Evolutionary conservation across 306 rosid species (phyloP), one percentile per base, ranked within the genome.

Genomic region (Clitoria ternatea): DNA sequence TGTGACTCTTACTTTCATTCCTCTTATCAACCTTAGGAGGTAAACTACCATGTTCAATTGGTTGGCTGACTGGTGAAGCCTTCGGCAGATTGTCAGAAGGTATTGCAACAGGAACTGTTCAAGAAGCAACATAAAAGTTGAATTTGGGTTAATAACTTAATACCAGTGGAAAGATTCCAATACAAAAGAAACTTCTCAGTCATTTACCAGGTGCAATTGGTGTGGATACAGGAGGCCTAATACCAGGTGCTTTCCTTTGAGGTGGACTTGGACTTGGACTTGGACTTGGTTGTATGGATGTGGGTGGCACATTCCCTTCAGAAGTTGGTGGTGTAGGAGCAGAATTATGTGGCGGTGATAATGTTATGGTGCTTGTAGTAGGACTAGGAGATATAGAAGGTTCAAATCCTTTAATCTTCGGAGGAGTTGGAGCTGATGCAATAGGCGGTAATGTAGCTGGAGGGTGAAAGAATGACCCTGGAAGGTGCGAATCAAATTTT

Each of bases 141-240:
- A 55, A 32, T 45, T 1, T n/a, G 30, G 48, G 63, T 66, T 71
- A 66, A 47, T 26, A 60, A 72, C 70, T 66, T 71, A 66, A 47
- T 26, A 60, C 72, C 70, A 78, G 62, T 76, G 11, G 37, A 15
- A 74, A 63, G 44, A 57, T 29, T 27, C 30, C 44, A 17, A 33
- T 6, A 8, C 20, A 66, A 30, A 62, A 40, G 6, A 37, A 47
- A 64, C 26, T 63, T 18, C 19, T 35, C 19, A 47, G 32, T 26
- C 77, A 61, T 36, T 54, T 85, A 89, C 96, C 96, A 78, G 90
- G 90, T 75, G 92, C 77, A 81, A 29, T 63, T 43, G 84, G 80
- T 37, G 67, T 36, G 56, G 78, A 56, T 8, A 36, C 43, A 61
- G 84, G 81, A 86, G 81, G 76, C 48, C 72, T 66, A 45, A 53